Conservation (phyloP, 106 monocot genomes). For the Acanthochlamys bracteata region DNA sequence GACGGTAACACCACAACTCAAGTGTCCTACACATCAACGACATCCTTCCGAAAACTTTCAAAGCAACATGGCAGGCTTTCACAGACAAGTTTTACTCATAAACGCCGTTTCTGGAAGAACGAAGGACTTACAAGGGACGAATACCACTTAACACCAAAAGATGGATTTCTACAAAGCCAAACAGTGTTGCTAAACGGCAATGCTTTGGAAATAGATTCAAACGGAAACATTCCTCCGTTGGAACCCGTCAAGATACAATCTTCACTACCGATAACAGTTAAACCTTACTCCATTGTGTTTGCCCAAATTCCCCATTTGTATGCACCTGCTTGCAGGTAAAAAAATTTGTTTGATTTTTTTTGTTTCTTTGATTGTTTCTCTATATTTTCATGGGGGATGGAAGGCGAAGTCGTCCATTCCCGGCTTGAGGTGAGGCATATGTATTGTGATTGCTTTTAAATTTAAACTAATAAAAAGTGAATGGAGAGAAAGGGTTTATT, state of each 20-base stretch:
- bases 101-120: slow-evolving; percentile 1
- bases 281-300: slow-evolving; percentile 78
- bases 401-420: slow-evolving; percentile 1
- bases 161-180: slow-evolving; percentile 72
- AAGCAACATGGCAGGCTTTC: slow-evolving; percentile 6
- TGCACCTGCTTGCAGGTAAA: slow-evolving; percentile 24
- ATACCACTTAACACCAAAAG: slow-evolving; percentile 79
- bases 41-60: background rate
- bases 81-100: slow-evolving; percentile 15
- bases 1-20: slow-evolving; percentile 49
- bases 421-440: background rate
- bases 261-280: slow-evolving; percentile 43
- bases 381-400: background rate
- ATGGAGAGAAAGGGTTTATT: background rate
- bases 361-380: background rate
- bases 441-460: background rate
- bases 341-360: background rate
- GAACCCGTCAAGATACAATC: slow-evolving; percentile 34
- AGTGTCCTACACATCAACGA: slow-evolving; percentile 20
- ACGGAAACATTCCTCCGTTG: slow-evolving; percentile 51
- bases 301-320: slow-evolving; percentile 59
- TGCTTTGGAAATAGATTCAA: slow-evolving; percentile 29
- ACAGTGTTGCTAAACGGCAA: slow-evolving; percentile 74
- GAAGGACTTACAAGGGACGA: slow-evolving; percentile 53
- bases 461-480: slow-evolving; percentile 4